Evolutionary conservation across 805 yeast genomes (phyloP).

Genomic region (Pichia nakasei): DNA sequence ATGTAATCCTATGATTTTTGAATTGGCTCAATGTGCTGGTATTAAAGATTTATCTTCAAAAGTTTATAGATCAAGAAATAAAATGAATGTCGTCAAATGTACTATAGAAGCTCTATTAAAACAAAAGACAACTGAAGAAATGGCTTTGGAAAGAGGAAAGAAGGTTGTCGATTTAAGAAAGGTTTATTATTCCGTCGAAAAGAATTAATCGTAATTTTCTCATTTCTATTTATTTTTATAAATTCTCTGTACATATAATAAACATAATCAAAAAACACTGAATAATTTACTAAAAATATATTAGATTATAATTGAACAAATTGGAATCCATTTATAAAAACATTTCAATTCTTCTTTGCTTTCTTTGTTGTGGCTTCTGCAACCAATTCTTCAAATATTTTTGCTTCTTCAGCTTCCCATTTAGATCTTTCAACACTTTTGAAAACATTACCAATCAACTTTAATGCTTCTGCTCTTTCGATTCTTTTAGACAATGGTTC

Average conservation of each 20-base stretch:
- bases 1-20: constrained; percentile 83
- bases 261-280: no score
- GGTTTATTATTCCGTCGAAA: constrained; percentile 53
- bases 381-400: constrained; percentile 85
- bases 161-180: constrained; percentile 88
- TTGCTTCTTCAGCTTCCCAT: constrained; percentile 89
- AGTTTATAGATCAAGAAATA: constrained; percentile 85
- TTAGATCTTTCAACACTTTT: constrained; percentile 58
- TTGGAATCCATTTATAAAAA: not conserved
- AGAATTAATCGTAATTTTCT: not conserved
- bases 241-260: constrained; percentile 1
- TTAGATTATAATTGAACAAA: no score
- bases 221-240: not conserved
- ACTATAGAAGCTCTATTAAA: constrained; percentile 72
- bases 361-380: constrained; percentile 69
- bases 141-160: constrained; percentile 90
- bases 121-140: constrained; percentile 76
- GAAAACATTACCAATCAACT: constrained; percentile 65
- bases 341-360: constrained; percentile 43
- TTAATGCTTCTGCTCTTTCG: constrained; percentile 72
- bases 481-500: constrained; percentile 54
- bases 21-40: constrained; percentile 88
- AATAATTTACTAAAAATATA: no score
- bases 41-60: constrained; percentile 89
- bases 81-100: constrained; percentile 90